Base-by-base conservation (phyloP, 176 grass and related monocot genomes). In the Carex kokanica region DNA sequence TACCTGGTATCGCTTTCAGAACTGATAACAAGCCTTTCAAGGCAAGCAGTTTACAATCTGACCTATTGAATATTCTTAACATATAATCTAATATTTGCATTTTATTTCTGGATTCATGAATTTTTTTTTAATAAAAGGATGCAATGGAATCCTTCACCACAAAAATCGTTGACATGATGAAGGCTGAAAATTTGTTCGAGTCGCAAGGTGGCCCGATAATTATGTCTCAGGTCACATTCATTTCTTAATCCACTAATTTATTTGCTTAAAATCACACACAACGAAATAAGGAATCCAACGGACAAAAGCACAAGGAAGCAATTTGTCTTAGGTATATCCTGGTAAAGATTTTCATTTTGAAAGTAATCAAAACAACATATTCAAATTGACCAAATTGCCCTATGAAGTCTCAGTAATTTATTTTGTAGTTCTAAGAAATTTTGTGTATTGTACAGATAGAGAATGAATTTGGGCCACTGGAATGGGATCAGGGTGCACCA, bases 11-110 rank as follows among this genome's bases (percentile, higher is more conserved):
- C 32, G 86, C 74, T 13, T 99, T 99, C 75, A 91, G 96, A 88
- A 95, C 91, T 56, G 93, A 99, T 89, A 99, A 99, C 27, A 91
- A 99, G 69, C 96, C 93, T 58, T 99, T 99, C 89, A 99, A 99
- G 93, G 96, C 64, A 90, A 84, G 88, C 68, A 74, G 61, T 25
- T 14, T 24, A 49, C 70, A 47, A 24, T n/a, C 54, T 81, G 14
- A 38, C 3, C 4, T 80, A 6, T 75, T 1, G 17, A 70, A 64
- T 78, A 34, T 67, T 52, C 64, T 60, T 84, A 56, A 56, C 31
- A 49, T 56, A 79, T 52, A 59, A 56, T 61, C 45, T 77, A 4
- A 53, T 63, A 55, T 85, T 29, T 79, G 18, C 10, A 63, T 38
- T 31, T 78, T 32, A 61, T 23, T 47, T 61, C 2, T 18, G 43